Evolutionary conservation across 768 basidiomycete genomes (phyloP).

Genomic region (Phanerodontia chrysosporium): DNA sequence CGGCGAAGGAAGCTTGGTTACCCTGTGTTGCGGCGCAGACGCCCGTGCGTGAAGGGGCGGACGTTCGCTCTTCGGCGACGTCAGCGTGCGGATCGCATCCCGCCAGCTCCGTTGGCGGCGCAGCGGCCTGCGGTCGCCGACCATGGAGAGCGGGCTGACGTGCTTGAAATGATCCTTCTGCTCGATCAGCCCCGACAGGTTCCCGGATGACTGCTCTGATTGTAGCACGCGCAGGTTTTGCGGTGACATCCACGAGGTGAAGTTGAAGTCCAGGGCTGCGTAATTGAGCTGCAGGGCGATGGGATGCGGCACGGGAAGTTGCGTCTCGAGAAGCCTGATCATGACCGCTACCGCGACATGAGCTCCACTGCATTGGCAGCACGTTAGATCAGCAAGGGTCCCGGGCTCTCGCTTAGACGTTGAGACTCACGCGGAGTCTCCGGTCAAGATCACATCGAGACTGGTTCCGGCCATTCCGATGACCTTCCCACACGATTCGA

Average conservation of each 20-base stretch:
- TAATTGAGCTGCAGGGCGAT: constrained; percentile 85
- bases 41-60: constrained; percentile 20
- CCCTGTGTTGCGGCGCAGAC: constrained; percentile 13
- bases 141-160: constrained; percentile 87
- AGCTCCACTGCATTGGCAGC: constrained; percentile 60
- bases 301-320: constrained; percentile 61
- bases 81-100: constrained; percentile 25
- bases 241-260: constrained; percentile 94
- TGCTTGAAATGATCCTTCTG: constrained; percentile 83
- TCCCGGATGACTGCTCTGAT: constrained; percentile 81
- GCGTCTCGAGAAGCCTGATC: constrained; percentile 74
- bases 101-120: constrained; percentile 29
- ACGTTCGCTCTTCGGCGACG: constrained; percentile 30
- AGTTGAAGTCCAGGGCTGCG: constrained; percentile 94
- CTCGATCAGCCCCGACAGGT: constrained; percentile 70
- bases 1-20: constrained; percentile 3
- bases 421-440: constrained; percentile 91
- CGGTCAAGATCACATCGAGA: constrained; percentile 75
- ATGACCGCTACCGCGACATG: constrained; percentile 82
- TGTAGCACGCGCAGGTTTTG: constrained; percentile 79
- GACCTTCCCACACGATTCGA: constrained; percentile 71
- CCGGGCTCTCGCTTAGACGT: not conserved
- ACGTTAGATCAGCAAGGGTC: constrained; percentile 9
- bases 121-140: constrained; percentile 49
- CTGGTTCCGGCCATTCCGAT: constrained; percentile 88